These are phyloP conservation scores for Ogataea wickerhamii DNA, from an alignment of 805 yeast genomes.

Conservation along the genomic window DNA sequence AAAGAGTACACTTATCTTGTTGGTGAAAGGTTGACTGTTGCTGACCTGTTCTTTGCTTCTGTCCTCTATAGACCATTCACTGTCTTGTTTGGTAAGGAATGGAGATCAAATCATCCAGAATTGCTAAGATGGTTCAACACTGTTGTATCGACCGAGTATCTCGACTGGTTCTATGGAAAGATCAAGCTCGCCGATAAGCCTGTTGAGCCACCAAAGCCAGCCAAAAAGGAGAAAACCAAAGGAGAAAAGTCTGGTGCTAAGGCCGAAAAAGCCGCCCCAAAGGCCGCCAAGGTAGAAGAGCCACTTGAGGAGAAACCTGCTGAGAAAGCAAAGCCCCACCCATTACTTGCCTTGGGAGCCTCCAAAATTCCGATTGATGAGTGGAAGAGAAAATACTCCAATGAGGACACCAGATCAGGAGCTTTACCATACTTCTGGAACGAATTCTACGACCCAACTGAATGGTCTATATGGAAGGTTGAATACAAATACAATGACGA, in stretches of 20 bases:
- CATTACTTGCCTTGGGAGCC: slow-evolving; percentile 80
- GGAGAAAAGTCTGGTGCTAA: slow-evolving; percentile 35
- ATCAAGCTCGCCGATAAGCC: slow-evolving; percentile 63
- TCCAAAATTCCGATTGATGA: slow-evolving; percentile 70
- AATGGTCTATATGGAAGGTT: slow-evolving; percentile 94
- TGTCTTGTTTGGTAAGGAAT: slow-evolving; percentile 43
- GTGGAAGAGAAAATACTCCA: slow-evolving; percentile 96
- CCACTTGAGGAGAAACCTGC: slow-evolving; percentile 39
- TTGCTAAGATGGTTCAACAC: slow-evolving; percentile 51
- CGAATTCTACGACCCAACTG: slow-evolving; percentile 82
- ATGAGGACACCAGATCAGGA: slow-evolving; percentile 91
- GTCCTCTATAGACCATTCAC: slow-evolving; percentile 46
- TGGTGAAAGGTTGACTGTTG: slow-evolving; percentile 44
- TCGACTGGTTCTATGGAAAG: slow-evolving; percentile 48
- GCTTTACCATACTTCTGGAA: slow-evolving; percentile 98
- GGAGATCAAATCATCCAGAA: slow-evolving; percentile 49
- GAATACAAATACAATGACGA: slow-evolving; percentile 98
- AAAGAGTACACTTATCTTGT: slow-evolving; percentile 43
- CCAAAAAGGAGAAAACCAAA: slow-evolving; percentile 65
- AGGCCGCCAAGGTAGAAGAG: slow-evolving; percentile 33
- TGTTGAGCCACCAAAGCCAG: slow-evolving; percentile 61
- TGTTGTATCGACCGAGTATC: slow-evolving; percentile 43
- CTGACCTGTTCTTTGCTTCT: slow-evolving; percentile 43
- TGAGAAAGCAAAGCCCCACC: slow-evolving; percentile 86
- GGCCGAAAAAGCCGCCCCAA: slow-evolving; percentile 22